Evolutionary conservation across 805 yeast species (phyloP).

Genomic region (Yamadazyma nakazawae): DNA sequence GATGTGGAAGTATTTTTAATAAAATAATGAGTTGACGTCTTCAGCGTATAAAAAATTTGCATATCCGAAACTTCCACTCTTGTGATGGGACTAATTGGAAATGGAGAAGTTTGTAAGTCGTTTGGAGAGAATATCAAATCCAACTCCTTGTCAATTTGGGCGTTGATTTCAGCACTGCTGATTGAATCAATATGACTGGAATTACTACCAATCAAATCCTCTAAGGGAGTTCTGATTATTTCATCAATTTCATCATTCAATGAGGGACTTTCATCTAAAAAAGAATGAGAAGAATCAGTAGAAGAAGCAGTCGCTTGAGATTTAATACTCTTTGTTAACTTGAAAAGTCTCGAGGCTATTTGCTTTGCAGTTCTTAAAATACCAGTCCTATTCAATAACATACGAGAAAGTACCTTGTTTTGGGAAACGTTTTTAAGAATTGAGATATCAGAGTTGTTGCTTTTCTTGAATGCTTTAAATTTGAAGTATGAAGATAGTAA

Average conservation of each 20-base stretch:
- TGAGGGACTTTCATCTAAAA: slow-evolving; percentile 11
- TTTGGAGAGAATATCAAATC: slow-evolving; percentile 28
- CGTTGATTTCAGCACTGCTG: slow-evolving; percentile 24
- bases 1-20: slow-evolving; percentile 1
- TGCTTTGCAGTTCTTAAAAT: slow-evolving; percentile 36
- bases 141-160: slow-evolving; percentile 24
- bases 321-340: slow-evolving; percentile 20
- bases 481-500: slow-evolving; percentile 34
- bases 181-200: slow-evolving; percentile 16
- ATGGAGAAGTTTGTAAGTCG: slow-evolving; percentile 5
- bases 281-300: slow-evolving; percentile 5
- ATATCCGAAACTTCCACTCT: slow-evolving; percentile 3
- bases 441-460: slow-evolving; percentile 20
- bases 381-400: slow-evolving; percentile 37
- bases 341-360: slow-evolving; percentile 29
- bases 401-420: slow-evolving; percentile 38
- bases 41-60: slow-evolving; percentile 6
- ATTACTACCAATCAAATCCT: slow-evolving; percentile 18
- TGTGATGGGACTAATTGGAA: not conserved
- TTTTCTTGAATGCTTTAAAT: slow-evolving; percentile 29
- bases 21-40: slow-evolving; percentile 10
- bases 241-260: slow-evolving; percentile 23
- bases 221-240: slow-evolving; percentile 27
- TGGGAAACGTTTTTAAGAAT: slow-evolving; percentile 34
- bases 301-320: slow-evolving; percentile 3